Evolutionary conservation across 169 alveolate genomes (phyloP), one percentile per base, ranked within the genome.

Genomic region (Cystoisospora suis): DNA sequence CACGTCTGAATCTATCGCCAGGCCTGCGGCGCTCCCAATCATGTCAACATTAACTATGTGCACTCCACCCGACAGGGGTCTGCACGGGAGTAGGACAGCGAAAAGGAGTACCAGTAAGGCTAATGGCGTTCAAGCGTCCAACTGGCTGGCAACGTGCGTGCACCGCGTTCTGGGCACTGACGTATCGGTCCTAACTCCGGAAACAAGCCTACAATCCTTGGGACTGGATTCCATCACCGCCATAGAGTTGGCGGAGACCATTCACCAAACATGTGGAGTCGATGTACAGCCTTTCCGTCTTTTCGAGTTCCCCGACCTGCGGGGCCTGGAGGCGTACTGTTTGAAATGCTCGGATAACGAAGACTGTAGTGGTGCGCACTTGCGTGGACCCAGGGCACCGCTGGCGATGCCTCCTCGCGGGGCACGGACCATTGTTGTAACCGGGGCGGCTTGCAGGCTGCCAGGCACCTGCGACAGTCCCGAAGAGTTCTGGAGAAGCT

Each of bases 221-320:
- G 81, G 86, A 40, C 58, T 94, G 9, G 96, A 94, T 61, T 93
- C 95, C 29, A 56, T 94, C 89, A 89, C 93, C 4, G 95, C 95
- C 1, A 90, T 91, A 34, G 92, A 94, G 47, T 72, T 94, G 70
- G 91, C 96, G 3, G 96, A 93, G 61, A 79, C 49, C 56, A 53
- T 93, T 72, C 58, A 65, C 42, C 90, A 86, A 12, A 92, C 49
- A 32, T 70, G 90, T 46, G 80, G 75, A 53, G 65, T 93, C 32
- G 90, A 75, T 32, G 47, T 94, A 0, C 96, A 94, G 69, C 94
- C 96, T 20, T 90, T 94, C 38, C 75, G 83, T 34, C 46, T 94
- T 34, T 94, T 94, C 81, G 93, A 94, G 42, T 94, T 90, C 61
- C 96, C 96, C 15, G 93, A 96, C n/a, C 81, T 93, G 42, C 36